Evolutionary conservation across 2,329 filamentous ascomycete species (phyloP).

Genomic region (Trichoderma breve): DNA sequence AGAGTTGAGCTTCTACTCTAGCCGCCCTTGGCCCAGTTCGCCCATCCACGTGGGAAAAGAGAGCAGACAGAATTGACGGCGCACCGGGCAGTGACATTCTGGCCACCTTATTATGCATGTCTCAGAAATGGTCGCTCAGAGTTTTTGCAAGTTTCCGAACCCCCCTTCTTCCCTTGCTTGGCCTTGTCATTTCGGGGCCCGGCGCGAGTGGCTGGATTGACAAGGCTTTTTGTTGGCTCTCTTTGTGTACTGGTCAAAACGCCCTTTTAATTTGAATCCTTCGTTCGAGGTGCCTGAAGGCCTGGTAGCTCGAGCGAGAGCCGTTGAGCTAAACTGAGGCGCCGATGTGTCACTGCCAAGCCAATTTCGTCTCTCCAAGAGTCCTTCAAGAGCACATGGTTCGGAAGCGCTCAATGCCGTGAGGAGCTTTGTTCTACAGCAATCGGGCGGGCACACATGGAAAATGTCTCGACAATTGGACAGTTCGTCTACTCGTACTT

Average conservation of each 20-base stretch:
- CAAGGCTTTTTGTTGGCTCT: background rate
- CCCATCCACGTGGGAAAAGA: constrained; percentile 4
- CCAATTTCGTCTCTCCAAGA: background rate
- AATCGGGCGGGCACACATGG: background rate
- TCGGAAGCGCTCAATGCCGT: background rate
- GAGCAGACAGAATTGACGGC: background rate
- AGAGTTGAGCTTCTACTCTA: too few relatives aligned
- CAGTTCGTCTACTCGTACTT: background rate
- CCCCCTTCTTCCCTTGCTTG: background rate
- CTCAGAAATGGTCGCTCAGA: background rate
- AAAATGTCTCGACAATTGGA: background rate
- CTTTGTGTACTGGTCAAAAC: background rate
- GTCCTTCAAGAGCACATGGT: background rate
- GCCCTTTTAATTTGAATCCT: background rate
- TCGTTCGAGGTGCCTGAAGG: background rate
- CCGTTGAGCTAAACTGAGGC: background rate
- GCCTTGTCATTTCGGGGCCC: background rate
- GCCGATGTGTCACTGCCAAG: background rate
- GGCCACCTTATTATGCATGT: constrained; percentile 6
- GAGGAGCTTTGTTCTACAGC: background rate
- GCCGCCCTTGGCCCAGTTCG: background rate
- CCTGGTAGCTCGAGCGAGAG: background rate
- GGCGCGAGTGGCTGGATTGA: background rate
- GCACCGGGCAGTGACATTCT: background rate
- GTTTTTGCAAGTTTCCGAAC: background rate